phyloP scores from a whole-genome alignment of 2,329 filamentous ascomycete genomes.

The Ceratocystis smalleyi region DNA sequence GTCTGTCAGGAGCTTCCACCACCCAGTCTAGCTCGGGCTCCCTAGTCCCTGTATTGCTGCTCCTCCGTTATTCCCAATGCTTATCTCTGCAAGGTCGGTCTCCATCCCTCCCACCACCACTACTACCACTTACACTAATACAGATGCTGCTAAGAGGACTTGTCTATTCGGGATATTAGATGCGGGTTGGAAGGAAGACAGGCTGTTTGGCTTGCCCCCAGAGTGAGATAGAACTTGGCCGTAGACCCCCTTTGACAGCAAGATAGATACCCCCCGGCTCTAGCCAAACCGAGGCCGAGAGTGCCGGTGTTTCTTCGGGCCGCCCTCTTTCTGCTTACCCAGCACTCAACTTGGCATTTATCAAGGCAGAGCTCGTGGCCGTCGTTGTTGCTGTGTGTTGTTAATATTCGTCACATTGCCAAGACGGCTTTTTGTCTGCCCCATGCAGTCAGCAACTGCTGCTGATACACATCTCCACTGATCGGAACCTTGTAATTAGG shows the following conservation, averaged over 20 bases:
- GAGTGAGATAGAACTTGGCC: constrained; percentile 4
- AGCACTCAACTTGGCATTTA: not conserved
- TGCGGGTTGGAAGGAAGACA: not conserved
- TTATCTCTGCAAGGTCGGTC: not conserved
- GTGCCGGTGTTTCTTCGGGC: not conserved
- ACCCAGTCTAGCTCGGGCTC: not conserved
- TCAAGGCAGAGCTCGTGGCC: too few relatives aligned
- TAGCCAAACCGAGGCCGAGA: not conserved
- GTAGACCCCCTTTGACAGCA: not conserved
- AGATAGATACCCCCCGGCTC: not conserved
- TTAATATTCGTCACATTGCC: not conserved
- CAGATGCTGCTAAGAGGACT: not conserved
- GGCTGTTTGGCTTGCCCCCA: not conserved
- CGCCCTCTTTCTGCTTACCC: not conserved
- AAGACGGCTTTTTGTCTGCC: not conserved
- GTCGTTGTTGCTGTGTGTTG: not conserved
- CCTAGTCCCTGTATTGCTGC: not conserved
- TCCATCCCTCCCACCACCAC: not conserved
- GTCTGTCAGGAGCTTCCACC: not conserved
- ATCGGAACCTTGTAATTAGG: too few relatives aligned
- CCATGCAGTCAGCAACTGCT: not conserved
- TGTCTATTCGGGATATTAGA: not conserved
- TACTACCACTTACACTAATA: not conserved
- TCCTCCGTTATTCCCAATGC: not conserved
- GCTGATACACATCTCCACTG: too few relatives aligned